phyloP scores from a whole-genome alignment of 225 moss, liverwort and hornwort genomes.

The Climacium dendroides region DNA sequence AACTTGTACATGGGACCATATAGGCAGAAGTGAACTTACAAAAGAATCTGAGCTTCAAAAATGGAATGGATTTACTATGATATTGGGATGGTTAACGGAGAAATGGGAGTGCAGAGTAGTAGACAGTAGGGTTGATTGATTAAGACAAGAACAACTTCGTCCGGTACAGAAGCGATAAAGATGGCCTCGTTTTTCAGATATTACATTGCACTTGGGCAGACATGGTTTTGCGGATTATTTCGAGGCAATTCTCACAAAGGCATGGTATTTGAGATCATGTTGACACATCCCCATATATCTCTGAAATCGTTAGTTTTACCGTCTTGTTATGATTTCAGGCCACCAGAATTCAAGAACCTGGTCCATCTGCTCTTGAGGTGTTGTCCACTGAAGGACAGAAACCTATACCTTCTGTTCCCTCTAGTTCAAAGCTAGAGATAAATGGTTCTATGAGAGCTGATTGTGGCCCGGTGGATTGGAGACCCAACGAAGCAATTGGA shows the following conservation, averaged over 20 bases:
- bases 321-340: slow-evolving; percentile 19
- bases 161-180: neutral
- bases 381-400: neutral
- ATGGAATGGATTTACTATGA: neutral
- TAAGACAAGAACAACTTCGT: neutral
- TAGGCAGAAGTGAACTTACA: neutral
- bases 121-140: neutral
- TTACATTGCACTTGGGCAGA: neutral
- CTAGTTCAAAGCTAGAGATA: neutral
- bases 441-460: neutral
- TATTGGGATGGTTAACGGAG: neutral
- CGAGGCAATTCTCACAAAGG: neutral
- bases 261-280: neutral
- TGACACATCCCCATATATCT: neutral
- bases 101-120: neutral
- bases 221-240: neutral
- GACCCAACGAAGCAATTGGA: neutral
- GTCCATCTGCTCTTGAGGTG: neutral
- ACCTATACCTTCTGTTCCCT: neutral
- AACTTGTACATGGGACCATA: neutral
- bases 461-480: neutral
- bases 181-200: neutral
- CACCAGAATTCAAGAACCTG: neutral
- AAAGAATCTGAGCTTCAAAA: neutral
- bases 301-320: neutral